These are phyloP conservation scores for Aaosphaeria pasadenensis DNA, from an alignment of 2,329 filamentous ascomycete species.

Conservation along the genomic window DNA sequence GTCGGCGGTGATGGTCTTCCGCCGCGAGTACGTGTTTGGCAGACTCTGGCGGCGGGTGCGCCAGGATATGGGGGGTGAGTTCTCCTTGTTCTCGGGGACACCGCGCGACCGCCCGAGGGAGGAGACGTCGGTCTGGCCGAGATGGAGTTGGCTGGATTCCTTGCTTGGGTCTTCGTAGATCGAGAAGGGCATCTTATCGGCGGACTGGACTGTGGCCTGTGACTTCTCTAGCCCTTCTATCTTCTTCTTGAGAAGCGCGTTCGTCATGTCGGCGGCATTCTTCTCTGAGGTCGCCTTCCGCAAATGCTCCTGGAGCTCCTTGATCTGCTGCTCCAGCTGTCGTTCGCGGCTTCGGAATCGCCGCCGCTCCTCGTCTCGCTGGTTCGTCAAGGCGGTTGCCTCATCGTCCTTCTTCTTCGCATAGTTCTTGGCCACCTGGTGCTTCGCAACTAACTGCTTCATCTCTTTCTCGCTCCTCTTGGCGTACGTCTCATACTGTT, in stretches of 20 bases:
- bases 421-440: slow-evolving; percentile 74
- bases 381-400: slow-evolving; percentile 62
- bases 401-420: slow-evolving; percentile 75
- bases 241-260: slow-evolving; percentile 30
- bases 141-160: slow-evolving; percentile 9
- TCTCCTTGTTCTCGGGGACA: slow-evolving; percentile 23
- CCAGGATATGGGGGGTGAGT: slow-evolving; percentile 23
- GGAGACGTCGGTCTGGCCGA: slow-evolving; percentile 5
- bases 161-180: slow-evolving; percentile 31
- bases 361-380: slow-evolving; percentile 65
- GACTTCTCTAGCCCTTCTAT: slow-evolving; percentile 25
- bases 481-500: slow-evolving; percentile 71
- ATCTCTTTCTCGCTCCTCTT: slow-evolving; percentile 70
- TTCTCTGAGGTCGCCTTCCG: slow-evolving; percentile 33
- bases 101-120: slow-evolving; percentile 2
- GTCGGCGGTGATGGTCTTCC: not conserved
- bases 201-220: slow-evolving; percentile 12
- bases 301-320: slow-evolving; percentile 39
- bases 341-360: slow-evolving; percentile 64
- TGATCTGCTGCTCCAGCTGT: slow-evolving; percentile 59
- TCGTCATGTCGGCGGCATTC: slow-evolving; percentile 27
- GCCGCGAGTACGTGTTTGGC: slow-evolving; percentile 12
- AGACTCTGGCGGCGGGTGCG: slow-evolving; percentile 20
- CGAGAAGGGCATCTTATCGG: slow-evolving; percentile 20
- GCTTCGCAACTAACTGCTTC: slow-evolving; percentile 75